Conservation (phyloP, 495 filamentous ascomycete genomes). For the Aspergillus steynii region DNA sequence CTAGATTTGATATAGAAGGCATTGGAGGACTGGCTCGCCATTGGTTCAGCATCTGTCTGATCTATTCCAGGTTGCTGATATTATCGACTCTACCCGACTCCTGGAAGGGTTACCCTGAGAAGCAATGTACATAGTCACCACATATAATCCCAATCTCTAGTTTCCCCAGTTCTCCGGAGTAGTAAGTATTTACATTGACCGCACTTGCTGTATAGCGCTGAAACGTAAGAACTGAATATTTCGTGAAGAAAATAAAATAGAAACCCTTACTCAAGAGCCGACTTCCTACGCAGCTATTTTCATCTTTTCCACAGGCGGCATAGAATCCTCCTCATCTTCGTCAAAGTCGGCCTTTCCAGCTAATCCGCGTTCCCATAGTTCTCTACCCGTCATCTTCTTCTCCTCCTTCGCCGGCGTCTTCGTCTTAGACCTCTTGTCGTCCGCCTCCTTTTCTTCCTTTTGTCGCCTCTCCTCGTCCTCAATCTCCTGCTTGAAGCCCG, state of each 20-base stretch:
- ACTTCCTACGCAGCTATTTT: slow-evolving; percentile 55
- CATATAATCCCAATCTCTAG: background rate
- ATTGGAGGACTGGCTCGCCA: too few species aligned
- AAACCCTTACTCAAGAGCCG: background rate
- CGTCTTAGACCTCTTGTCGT: slow-evolving; percentile 68
- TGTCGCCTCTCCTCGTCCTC: slow-evolving; percentile 63
- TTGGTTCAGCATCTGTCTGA: too few species aligned
- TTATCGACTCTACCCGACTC: too few species aligned
- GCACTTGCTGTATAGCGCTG: background rate
- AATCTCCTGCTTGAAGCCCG: slow-evolving; percentile 75
- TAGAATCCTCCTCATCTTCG: slow-evolving; percentile 58
- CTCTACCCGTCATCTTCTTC: slow-evolving; percentile 72
- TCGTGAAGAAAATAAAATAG: background rate
- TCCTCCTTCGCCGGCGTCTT: slow-evolving; percentile 56
- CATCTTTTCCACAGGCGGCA: slow-evolving; percentile 63
- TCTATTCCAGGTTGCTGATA: too few species aligned
- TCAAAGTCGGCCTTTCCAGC: slow-evolving; percentile 74
- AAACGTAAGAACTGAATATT: background rate
- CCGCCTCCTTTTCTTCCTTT: slow-evolving; percentile 70
- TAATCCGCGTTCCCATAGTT: slow-evolving; percentile 83
- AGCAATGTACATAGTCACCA: background rate
- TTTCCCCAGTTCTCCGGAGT: background rate
- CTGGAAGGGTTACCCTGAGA: background rate
- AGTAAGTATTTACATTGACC: background rate
- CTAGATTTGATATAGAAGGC: too few species aligned